Evolutionary conservation across 257 asterid genomes (phyloP).

Genomic region (Fraxinus pennsylvanica): DNA sequence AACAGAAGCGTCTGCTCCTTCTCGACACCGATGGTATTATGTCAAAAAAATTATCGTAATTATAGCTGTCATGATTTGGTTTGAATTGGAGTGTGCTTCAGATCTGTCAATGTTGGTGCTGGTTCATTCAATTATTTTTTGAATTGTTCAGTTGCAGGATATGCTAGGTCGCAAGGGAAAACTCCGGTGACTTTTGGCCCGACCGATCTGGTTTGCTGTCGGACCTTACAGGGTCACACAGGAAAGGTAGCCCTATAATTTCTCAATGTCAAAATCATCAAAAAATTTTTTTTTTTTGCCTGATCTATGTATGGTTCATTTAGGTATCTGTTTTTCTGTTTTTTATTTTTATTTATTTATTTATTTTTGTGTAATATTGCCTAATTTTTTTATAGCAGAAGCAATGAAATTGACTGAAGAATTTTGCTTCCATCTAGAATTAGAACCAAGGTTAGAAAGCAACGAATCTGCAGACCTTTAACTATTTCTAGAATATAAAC

Average conservation of each 20-base stretch:
- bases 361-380: neutral
- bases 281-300: neutral
- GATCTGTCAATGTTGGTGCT: slow-evolving; percentile 41
- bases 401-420: neutral
- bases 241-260: slow-evolving; percentile 61
- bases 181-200: slow-evolving; percentile 83
- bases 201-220: slow-evolving; percentile 96
- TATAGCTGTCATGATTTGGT: slow-evolving; percentile 16
- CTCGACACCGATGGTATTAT: slow-evolving; percentile 80
- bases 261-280: neutral
- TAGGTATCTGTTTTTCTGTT: too few relatives aligned
- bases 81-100: slow-evolving; percentile 9
- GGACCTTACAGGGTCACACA: slow-evolving; percentile 95
- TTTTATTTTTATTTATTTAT: too few relatives aligned
- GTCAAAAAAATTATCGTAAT: neutral
- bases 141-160: slow-evolving; percentile 63
- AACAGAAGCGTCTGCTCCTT: slow-evolving; percentile 72
- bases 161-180: slow-evolving; percentile 83
- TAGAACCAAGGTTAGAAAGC: neutral
- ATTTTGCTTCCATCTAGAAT: neutral
- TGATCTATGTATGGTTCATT: neutral
- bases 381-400: neutral
- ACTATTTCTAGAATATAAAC: neutral
- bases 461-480: neutral
- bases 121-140: neutral